phyloP scores from a whole-genome alignment of 1,139 yeast species.

The Blastobotrys arbuscula region DNA sequence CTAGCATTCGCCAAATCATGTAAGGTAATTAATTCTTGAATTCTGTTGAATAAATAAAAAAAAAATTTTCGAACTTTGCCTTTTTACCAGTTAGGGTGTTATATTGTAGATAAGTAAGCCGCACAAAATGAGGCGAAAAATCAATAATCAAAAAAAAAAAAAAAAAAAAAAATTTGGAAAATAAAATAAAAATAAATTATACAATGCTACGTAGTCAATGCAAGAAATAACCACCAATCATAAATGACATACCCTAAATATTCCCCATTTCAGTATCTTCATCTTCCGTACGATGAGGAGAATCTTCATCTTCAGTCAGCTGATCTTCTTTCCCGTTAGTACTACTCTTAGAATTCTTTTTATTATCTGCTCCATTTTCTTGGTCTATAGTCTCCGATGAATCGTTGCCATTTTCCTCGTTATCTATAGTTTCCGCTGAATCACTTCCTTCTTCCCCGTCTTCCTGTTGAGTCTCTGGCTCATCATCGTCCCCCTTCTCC shows the following conservation, averaged over 20 bases:
- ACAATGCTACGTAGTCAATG: too few relatives aligned
- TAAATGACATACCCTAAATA: constrained; percentile 92
- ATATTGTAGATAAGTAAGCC: too few relatives aligned
- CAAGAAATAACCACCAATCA: too few relatives aligned
- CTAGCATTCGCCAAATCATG: too few relatives aligned
- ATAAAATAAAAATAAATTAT: not conserved
- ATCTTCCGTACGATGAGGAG: not conserved
- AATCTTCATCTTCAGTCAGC: not conserved
- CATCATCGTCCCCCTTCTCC: not conserved
- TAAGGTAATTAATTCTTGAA: too few relatives aligned
- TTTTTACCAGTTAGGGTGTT: too few relatives aligned
- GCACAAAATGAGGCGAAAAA: not conserved
- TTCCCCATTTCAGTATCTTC: constrained; percentile 5
- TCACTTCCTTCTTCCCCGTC: not conserved
- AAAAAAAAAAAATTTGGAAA: not conserved
- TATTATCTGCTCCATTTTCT: not conserved
- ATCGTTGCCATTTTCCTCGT: not conserved
- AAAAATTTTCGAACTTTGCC: too few relatives aligned
- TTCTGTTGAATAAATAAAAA: too few relatives aligned
- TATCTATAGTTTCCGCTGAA: not conserved
- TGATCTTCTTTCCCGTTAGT: not conserved
- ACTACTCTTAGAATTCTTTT: not conserved
- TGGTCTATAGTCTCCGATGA: not conserved
- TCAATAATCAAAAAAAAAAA: too few relatives aligned
- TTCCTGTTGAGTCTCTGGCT: not conserved